Evolutionary conservation across 2,329 filamentous ascomycete species (phyloP).

Genomic region (Aspergillus viridinutans): DNA sequence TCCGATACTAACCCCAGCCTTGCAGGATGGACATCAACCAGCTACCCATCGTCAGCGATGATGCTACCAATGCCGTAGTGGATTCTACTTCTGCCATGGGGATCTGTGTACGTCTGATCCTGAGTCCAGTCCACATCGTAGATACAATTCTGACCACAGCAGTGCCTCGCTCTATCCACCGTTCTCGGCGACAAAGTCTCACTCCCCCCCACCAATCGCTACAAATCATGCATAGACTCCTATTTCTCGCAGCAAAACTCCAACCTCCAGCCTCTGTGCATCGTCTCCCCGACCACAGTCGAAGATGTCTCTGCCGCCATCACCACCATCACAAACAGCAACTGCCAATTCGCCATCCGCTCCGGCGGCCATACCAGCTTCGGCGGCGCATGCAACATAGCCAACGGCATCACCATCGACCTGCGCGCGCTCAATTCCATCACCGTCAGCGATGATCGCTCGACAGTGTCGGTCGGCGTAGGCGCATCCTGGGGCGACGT

Average conservation of each 20-base stretch:
- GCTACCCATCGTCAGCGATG: no score
- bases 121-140: not conserved
- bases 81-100: not conserved
- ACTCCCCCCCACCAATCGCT: constrained; percentile 2
- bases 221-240: constrained; percentile 5
- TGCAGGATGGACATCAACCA: no score
- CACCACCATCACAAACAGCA: constrained; percentile 7
- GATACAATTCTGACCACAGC: not conserved
- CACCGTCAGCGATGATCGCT: not conserved
- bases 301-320: constrained; percentile 16
- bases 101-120: not conserved
- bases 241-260: constrained; percentile 13
- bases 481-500: constrained; percentile 5
- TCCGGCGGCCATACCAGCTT: constrained; percentile 10
- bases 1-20: no score
- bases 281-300: constrained; percentile 15
- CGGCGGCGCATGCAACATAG: constrained; percentile 11
- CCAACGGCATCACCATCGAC: constrained; percentile 12
- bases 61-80: not conserved
- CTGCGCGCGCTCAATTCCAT: constrained; percentile 5
- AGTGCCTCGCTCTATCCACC: not conserved
- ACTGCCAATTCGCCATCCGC: constrained; percentile 12
- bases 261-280: constrained; percentile 14
- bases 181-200: constrained; percentile 2
- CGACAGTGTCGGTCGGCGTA: not conserved